Evolutionary conservation across 345 rosid species (phyloP), one percentile per base, ranked within the genome.

Genomic region (Durio zibethinus): DNA sequence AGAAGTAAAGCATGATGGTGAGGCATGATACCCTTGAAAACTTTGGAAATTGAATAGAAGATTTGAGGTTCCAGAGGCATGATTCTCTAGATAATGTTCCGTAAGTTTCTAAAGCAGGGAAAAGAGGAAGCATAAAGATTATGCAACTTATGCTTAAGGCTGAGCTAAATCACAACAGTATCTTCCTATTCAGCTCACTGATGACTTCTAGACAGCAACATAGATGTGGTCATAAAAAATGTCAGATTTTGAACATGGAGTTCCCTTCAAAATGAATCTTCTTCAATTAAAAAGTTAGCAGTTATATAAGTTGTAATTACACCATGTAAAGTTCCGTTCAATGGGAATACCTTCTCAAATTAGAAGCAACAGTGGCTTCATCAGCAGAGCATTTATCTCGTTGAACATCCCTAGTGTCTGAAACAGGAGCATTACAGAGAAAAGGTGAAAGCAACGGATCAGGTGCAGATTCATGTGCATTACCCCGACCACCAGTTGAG

Each of bases 401-500:
- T 56, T 62, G 83, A 45, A 50, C 61, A 59, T 63, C 43, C 52
- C 76, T 54, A 15, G 86, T 57, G 11, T 76, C 84, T 52, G 83
- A 57, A 62, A 72, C 56, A 47, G 87, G 74, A 56, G 66, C 72
- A 75, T 25, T 74, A 75, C 74, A 67, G 27, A 85, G 74, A 80
- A 88, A 90, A 48, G 88, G 88, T 36, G 89, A 79, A 50, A 88
- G 85, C 40, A 86, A 85, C 4, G 85, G 83, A 78, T 90, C 52
- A 47, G 52, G 1, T 47, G 18, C 15, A 43, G 74, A 47, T 48
- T 85, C 88, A 43, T 18, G 73, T 61, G 75, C 20, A 67, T 83
- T 80, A 61, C 42, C 80, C 76, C 79, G 74, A 47, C 74, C 80
- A 81, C 70, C 79, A 31, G 80, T 77, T 62, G 85, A 60, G 35